A percentile compares a stretch with the other conserved stretches of the same genome.
phyloP scores from a whole-genome alignment of 371 early-diverging fungal species.

The Haplosporangium sp. region DNA sequence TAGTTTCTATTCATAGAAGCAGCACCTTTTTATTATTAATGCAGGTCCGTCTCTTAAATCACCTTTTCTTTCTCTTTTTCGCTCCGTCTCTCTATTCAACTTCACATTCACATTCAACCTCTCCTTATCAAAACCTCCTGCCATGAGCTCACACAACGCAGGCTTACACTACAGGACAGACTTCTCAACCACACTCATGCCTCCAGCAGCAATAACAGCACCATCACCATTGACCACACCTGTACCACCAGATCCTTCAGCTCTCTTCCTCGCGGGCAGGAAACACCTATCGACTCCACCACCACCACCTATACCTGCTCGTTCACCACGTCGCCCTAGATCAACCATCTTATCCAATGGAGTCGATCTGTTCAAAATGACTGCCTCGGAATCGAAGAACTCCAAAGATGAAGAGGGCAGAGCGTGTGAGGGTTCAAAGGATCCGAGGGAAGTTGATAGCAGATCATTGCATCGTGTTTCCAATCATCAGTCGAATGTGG shows the following conservation, averaged over 20 bases:
- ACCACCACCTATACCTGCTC: constrained; percentile 17
- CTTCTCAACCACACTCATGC: background rate
- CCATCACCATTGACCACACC: background rate
- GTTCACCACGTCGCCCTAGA: constrained; percentile 16
- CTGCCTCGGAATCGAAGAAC: background rate
- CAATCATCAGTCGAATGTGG: too few species aligned
- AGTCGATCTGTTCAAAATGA: background rate
- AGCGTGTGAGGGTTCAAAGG: background rate
- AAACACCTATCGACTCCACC: constrained; percentile 38
- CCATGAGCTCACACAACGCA: background rate
- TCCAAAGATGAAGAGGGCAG: background rate
- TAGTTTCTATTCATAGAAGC: too few species aligned
- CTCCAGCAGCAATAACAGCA: background rate
- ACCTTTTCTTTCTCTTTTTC: too few species aligned
- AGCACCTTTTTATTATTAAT: too few species aligned
- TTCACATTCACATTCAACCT: too few species aligned
- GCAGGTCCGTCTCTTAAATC: too few species aligned
- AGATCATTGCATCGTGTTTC: too few species aligned
- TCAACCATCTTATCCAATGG: background rate
- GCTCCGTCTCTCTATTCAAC: too few species aligned
- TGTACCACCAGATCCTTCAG: too few species aligned
- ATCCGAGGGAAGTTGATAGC: background rate
- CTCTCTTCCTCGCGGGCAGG: constrained; percentile 28
- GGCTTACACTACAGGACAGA: too few species aligned
- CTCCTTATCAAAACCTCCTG: background rate